These are phyloP conservation scores for Colletotrichum phormii DNA, from an alignment of 2,329 filamentous ascomycete genomes.

Conservation along the genomic window DNA sequence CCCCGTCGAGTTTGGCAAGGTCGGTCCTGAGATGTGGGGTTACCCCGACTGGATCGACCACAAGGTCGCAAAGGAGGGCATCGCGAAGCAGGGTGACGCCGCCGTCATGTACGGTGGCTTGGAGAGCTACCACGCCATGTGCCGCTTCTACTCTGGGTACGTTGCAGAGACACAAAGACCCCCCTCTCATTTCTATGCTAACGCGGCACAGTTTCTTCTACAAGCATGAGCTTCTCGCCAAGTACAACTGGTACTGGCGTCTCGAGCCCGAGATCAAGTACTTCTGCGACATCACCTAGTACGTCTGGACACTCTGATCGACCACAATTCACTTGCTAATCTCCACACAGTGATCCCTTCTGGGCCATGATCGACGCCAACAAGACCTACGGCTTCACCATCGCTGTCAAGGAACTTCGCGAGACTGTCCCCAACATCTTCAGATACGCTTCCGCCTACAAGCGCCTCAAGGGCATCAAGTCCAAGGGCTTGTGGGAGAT, in stretches of 20 bases:
- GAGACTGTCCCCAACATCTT: constrained; percentile 99
- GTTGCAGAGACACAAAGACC: constrained; percentile 42
- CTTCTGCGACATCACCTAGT: constrained; percentile 99
- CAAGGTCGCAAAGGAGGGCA: constrained; percentile 94
- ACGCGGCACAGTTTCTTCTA: constrained; percentile 80
- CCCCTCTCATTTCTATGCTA: constrained; percentile 31
- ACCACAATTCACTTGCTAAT: constrained; percentile 16
- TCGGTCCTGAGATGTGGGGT: constrained; percentile 92
- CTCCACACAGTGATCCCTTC: constrained; percentile 82
- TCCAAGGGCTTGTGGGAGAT: constrained; percentile 98
- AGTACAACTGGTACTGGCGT: constrained; percentile 99
- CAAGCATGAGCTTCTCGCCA: constrained; percentile 92
- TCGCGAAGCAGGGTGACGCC: constrained; percentile 94
- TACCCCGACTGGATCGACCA: constrained; percentile 96
- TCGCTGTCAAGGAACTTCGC: constrained; percentile 96
- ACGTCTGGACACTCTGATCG: constrained; percentile 41
- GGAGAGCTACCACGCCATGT: constrained; percentile 99
- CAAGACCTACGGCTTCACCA: constrained; percentile 99
- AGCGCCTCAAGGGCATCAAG: constrained; percentile 88
- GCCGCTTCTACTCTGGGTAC: constrained; percentile 97
- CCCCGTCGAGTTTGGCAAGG: constrained; percentile 92
- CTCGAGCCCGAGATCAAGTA: constrained; percentile 99
- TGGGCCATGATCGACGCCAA: constrained; percentile 92
- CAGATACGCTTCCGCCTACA: constrained; percentile 98
- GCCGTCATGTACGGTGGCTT: constrained; percentile 99